Evolutionary conservation across 768 basidiomycete species (phyloP).

Genomic region (Suillus decipiens): DNA sequence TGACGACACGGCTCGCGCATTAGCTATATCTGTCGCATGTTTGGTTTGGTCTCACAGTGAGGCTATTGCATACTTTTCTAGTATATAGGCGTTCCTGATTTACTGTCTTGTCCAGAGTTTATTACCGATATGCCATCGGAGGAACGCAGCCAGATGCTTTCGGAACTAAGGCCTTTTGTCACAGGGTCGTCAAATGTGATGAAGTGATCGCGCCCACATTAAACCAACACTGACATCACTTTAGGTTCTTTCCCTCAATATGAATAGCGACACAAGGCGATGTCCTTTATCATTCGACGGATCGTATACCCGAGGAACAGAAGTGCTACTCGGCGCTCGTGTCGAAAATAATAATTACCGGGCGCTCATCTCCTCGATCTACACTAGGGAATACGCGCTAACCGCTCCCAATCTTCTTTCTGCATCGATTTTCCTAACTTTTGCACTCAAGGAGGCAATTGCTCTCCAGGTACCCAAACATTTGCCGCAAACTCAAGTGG

Average conservation of each 20-base stretch:
- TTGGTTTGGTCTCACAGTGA: constrained; percentile 40
- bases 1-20: constrained; percentile 20
- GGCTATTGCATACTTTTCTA: constrained; percentile 27
- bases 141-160: constrained; percentile 43
- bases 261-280: constrained; percentile 26
- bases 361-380: constrained; percentile 14
- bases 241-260: constrained; percentile 26
- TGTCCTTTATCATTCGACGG: constrained; percentile 22
- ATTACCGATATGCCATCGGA: constrained; percentile 40
- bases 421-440: constrained; percentile 54
- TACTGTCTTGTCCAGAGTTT: constrained; percentile 33
- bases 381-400: constrained; percentile 24
- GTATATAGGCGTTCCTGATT: constrained; percentile 26
- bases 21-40: constrained; percentile 35
- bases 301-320: constrained; percentile 26
- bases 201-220: constrained; percentile 17
- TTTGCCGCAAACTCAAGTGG: constrained; percentile 49
- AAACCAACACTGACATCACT: constrained; percentile 21
- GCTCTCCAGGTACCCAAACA: constrained; percentile 49
- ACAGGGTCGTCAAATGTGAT: constrained; percentile 28
- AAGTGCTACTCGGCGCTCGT: not conserved
- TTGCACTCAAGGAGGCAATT: constrained; percentile 50
- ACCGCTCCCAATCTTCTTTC: constrained; percentile 40
- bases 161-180: constrained; percentile 44
- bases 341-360: constrained; percentile 8